Evolutionary conservation across 2,329 filamentous ascomycete genomes (phyloP).

Genomic region (Cercospora beticola): DNA sequence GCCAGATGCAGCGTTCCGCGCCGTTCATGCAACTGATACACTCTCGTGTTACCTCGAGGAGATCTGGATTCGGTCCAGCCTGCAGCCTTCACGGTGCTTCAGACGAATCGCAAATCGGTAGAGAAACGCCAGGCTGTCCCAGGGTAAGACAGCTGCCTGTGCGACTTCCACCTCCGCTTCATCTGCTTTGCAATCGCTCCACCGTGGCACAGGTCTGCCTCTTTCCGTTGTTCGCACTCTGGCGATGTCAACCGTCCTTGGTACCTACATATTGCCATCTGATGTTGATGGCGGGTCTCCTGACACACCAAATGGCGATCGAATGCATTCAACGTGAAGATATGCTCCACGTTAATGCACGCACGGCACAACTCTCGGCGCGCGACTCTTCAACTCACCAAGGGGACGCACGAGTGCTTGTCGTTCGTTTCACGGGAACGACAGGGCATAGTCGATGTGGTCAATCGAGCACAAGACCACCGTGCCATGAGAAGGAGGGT

Average conservation of each 20-base stretch:
- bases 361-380: constrained; percentile 15
- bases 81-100: constrained; percentile 12
- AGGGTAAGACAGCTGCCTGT: constrained; percentile 17
- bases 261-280: background rate
- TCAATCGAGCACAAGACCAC: background rate
- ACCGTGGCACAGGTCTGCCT: constrained; percentile 13
- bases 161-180: constrained; percentile 12
- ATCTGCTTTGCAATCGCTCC: constrained; percentile 10
- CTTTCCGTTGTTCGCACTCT: constrained; percentile 8
- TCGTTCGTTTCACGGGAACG: background rate
- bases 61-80: constrained; percentile 18
- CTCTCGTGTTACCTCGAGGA: constrained; percentile 11
- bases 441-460: background rate
- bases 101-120: constrained; percentile 15
- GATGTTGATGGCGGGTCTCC: constrained; percentile 41
- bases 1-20: constrained; percentile 9
- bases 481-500: background rate
- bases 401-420: background rate
- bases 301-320: constrained; percentile 41
- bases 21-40: constrained; percentile 17
- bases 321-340: constrained; percentile 8
- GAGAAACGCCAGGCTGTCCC: constrained; percentile 2
- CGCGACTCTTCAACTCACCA: constrained; percentile 39
- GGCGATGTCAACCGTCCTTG: constrained; percentile 27
- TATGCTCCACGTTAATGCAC: constrained; percentile 9